Base-by-base conservation (phyloP, 2,329 filamentous ascomycete species). In the Ceratocystis eucalypticola region DNA sequence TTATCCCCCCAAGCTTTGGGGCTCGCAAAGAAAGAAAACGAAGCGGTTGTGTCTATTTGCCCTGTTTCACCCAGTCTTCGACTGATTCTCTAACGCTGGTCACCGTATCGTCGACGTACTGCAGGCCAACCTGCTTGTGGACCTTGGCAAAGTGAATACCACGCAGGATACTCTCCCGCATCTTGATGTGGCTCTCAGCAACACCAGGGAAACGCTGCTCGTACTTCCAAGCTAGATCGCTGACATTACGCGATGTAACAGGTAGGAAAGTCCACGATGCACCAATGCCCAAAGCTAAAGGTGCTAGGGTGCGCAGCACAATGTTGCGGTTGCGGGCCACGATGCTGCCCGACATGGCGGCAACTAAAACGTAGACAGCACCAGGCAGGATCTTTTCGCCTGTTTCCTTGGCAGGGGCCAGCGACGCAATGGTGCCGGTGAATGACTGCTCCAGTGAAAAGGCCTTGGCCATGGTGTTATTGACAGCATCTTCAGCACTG, bases 321-420 rank as follows among this genome's bases (percentile, higher is more conserved):
- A 97, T 82, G 76, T 88, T 92, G 71, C 93, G 86, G 80, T 96
- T 95, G 69, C 93, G 86, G 66, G 89, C 85, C 66, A 96, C 80
- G 74, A 99, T 97, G 76, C 86, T 91, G 71, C 93, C 94, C 45
- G 94, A 90, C 92, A 99, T 96, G 72, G 90, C 87, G 53, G 92
- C 88, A 61, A 99, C 92, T 37, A 96, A 83, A 61, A 97, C 91
- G 78, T 97, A 97, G 71, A 97, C 85, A 68, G 86, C 81, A 30
- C 93, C 93, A 44, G 94, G 94, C 77, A 97, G 86, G 66, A 99
- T 82, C 74, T 86, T 86, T 80, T 99, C 94, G 74, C 89, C 89
- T 68, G 86, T 89, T 77, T 93, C 88, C 72, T 87, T 87, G 46
- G 91, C 81, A 37, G 94, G 94, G 22, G 92, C 94, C 48, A 99